phyloP scores from a whole-genome alignment of 2,329 filamentous ascomycete species.

The Hirsutella rhossiliensis region DNA sequence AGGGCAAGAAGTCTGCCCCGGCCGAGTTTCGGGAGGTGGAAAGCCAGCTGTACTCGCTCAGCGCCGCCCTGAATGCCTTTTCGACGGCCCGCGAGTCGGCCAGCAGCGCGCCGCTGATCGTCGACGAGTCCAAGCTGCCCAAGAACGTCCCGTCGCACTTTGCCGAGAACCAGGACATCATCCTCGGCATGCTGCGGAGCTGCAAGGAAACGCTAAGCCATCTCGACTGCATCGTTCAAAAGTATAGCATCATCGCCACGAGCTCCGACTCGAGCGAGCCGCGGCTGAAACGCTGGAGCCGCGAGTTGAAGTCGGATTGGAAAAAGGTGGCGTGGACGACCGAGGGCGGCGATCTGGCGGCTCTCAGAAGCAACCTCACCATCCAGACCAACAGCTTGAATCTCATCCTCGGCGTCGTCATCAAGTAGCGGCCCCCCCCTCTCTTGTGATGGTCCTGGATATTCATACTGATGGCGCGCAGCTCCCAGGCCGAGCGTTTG shows the following conservation, averaged over 20 bases:
- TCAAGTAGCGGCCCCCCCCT: not conserved
- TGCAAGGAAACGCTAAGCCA: conserved; percentile 1
- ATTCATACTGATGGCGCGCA: too few relatives aligned
- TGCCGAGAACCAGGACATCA: conserved; percentile 1
- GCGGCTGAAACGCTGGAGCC: conserved; percentile 1
- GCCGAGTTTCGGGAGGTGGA: too few relatives aligned
- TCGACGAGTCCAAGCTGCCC: too few relatives aligned
- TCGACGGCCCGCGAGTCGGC: too few relatives aligned
- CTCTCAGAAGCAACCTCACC: conserved; percentile 2
- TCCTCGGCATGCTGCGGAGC: conserved; percentile 3
- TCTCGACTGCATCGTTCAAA: not conserved
- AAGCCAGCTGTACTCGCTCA: too few relatives aligned
- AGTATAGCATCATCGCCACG: not conserved
- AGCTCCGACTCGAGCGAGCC: not conserved
- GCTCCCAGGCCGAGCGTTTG: too few relatives aligned
- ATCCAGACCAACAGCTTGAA: conserved; percentile 4
- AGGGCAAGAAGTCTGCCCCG: too few relatives aligned
- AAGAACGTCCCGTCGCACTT: conserved; percentile 2
- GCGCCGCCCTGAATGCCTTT: too few relatives aligned
- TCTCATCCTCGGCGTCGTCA: conserved; percentile 3
- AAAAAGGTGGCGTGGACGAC: conserved; percentile 6
- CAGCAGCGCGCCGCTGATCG: too few relatives aligned
- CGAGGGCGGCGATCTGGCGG: conserved; percentile 2
- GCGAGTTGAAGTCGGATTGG: conserved; percentile 1
- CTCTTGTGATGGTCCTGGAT: too few relatives aligned